Evolutionary conservation across 2,329 filamentous ascomycete genomes (phyloP).

Genomic region (Penicillium sumatraense): DNA sequence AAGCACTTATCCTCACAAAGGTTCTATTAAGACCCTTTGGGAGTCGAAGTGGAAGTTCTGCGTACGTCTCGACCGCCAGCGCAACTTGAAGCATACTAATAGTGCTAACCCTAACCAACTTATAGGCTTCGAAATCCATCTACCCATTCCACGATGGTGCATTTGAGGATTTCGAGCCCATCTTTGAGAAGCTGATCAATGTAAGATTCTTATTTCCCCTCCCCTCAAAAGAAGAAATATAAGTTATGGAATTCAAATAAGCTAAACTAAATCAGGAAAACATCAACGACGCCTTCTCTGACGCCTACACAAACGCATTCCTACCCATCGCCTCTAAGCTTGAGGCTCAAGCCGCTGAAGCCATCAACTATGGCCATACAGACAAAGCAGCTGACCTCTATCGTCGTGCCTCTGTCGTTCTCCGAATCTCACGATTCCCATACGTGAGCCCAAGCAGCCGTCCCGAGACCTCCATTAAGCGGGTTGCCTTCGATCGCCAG

Average conservation of each 20-base stretch:
- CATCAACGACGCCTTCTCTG: constrained; percentile 68
- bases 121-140: constrained; percentile 55
- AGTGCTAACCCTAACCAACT: constrained; percentile 21
- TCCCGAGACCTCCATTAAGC: constrained; percentile 51
- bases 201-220: constrained; percentile 41
- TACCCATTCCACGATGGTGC: constrained; percentile 77
- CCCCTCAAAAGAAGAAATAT: no score
- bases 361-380: constrained; percentile 53
- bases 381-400: constrained; percentile 65
- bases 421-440: constrained; percentile 74
- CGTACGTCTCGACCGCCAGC: constrained; percentile 45
- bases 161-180: constrained; percentile 70
- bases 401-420: constrained; percentile 73
- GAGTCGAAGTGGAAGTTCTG: constrained; percentile 76
- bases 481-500: constrained; percentile 67
- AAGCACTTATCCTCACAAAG: constrained; percentile 59
- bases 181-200: constrained; percentile 67
- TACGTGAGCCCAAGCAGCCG: constrained; percentile 35
- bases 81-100: neutral
- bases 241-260: no score
- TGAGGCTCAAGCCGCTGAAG: constrained; percentile 56
- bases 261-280: constrained; percentile 45
- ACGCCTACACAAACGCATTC: constrained; percentile 67
- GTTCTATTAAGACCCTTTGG: constrained; percentile 68
- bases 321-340: constrained; percentile 66